Evolutionary conservation across 805 yeast genomes (phyloP).

Genomic region (Saccharomycopsis fodiens): DNA sequence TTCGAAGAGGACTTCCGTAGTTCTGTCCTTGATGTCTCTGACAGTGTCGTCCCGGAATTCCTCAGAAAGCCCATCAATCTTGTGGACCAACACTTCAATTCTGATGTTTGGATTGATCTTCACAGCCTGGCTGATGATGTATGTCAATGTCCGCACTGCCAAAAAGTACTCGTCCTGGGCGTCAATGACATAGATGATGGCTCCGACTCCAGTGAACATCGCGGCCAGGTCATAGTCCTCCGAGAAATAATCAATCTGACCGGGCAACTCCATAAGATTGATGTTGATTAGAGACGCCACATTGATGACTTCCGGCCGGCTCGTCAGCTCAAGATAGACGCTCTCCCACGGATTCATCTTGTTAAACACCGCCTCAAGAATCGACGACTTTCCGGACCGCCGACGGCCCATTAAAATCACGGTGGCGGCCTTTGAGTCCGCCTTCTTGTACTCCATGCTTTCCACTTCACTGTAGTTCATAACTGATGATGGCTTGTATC

Average conservation of each 20-base stretch:
- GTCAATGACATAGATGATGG: constrained; percentile 90
- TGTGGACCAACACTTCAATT: constrained; percentile 89
- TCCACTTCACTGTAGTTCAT: background rate
- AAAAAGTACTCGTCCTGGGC: constrained; percentile 91
- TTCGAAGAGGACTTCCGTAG: constrained; percentile 86
- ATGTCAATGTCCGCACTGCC: constrained; percentile 81
- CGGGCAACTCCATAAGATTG: constrained; percentile 90
- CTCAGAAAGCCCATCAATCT: constrained; percentile 90
- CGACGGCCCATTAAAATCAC: constrained; percentile 20
- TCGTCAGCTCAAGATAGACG: constrained; percentile 79
- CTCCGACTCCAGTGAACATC: constrained; percentile 76
- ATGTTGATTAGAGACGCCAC: constrained; percentile 79
- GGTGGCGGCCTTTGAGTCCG: constrained; percentile 7
- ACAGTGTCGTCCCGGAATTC: constrained; percentile 93
- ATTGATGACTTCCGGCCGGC: constrained; percentile 80
- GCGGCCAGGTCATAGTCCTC: constrained; percentile 59
- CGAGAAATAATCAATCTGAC: constrained; percentile 73
- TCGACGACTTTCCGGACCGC: constrained; percentile 89
- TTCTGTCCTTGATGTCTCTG: constrained; percentile 92
- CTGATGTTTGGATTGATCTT: constrained; percentile 77
- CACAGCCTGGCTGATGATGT: constrained; percentile 82
- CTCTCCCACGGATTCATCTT: constrained; percentile 96
- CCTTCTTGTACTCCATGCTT: background rate
- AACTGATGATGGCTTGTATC: no score
- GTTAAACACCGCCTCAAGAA: constrained; percentile 91